phyloP scores from a whole-genome alignment of 768 basidiomycete species.

The Russula emetica region DNA sequence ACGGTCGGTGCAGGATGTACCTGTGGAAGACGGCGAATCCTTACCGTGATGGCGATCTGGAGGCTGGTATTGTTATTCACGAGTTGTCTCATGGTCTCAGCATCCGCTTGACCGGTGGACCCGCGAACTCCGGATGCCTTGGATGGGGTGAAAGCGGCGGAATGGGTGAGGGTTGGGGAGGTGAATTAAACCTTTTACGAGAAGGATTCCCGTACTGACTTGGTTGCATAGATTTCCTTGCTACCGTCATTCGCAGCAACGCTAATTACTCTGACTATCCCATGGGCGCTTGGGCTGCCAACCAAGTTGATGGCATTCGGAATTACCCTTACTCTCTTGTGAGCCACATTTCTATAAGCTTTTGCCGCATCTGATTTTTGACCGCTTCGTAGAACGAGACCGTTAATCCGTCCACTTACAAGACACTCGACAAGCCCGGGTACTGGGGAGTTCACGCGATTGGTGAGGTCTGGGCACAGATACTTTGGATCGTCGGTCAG shows the following conservation, averaged over 20 bases:
- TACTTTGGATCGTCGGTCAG: conserved; percentile 77
- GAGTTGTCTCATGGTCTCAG: conserved; percentile 86
- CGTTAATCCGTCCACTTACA: conserved; percentile 88
- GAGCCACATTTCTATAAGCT: not conserved
- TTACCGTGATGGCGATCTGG: conserved; percentile 91
- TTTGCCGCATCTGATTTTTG: not conserved
- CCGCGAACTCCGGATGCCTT: conserved; percentile 86
- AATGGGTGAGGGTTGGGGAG: conserved; percentile 98
- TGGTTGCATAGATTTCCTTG: conserved; percentile 60
- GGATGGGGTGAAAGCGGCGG: conserved; percentile 96
- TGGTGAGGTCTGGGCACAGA: conserved; percentile 94
- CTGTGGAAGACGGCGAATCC: conserved; percentile 90
- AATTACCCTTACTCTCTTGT: conserved; percentile 82
- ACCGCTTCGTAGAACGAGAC: conserved; percentile 43
- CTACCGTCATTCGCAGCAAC: conserved; percentile 79
- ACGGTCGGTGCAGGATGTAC: conserved; percentile 94
- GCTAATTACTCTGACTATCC: conserved; percentile 69
- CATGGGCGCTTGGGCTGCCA: conserved; percentile 97
- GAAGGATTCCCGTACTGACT: not conserved
- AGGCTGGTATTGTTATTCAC: conserved; percentile 96
- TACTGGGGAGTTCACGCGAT: conserved; percentile 93
- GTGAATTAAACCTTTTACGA: conserved; percentile 33
- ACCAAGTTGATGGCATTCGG: conserved; percentile 68
- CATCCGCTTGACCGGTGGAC: conserved; percentile 93
- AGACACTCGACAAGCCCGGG: conserved; percentile 88